phyloP scores from a whole-genome alignment of 2,329 filamentous ascomycete species.

The Diaporthe eres region DNA sequence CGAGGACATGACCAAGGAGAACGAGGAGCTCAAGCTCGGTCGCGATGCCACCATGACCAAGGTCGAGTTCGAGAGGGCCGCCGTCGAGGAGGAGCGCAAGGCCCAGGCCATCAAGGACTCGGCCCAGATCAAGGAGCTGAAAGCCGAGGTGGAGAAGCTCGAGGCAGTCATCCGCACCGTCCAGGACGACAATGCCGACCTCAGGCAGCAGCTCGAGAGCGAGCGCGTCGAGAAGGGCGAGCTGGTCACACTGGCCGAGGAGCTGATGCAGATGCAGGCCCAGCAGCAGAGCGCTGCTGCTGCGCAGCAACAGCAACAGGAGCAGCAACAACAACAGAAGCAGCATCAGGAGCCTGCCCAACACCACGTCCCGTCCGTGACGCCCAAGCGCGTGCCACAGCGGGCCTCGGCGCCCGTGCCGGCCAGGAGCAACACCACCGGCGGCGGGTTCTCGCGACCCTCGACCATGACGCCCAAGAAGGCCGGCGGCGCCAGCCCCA shows the following conservation, averaged over 20 bases:
- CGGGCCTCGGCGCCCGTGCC: conserved; percentile 40
- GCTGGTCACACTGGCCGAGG: conserved; percentile 84
- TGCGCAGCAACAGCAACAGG: conserved; percentile 42
- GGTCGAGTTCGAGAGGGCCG: conserved; percentile 60
- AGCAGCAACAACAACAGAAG: conserved; percentile 15
- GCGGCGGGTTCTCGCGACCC: conserved; percentile 34
- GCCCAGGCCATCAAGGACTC: conserved; percentile 74
- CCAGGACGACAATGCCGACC: conserved; percentile 76
- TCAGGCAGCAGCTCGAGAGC: conserved; percentile 76
- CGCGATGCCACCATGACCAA: conserved; percentile 77
- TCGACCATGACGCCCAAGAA: conserved; percentile 39
- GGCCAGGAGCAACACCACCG: conserved; percentile 23
- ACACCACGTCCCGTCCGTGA: conserved; percentile 29
- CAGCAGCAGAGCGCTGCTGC: conserved; percentile 66
- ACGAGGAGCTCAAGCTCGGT: conserved; percentile 78
- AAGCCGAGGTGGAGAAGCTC: conserved; percentile 82
- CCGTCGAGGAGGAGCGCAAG: conserved; percentile 66
- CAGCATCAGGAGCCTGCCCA: conserved; percentile 19
- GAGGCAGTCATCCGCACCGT: conserved; percentile 80
- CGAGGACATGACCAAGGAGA: conserved; percentile 78
- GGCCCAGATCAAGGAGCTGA: conserved; percentile 77
- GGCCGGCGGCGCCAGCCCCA: conserved; percentile 36
- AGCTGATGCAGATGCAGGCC: conserved; percentile 79
- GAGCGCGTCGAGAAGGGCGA: conserved; percentile 89
- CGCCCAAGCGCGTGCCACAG: conserved; percentile 38